phyloP scores from a whole-genome alignment of 306 rosid species.

The peach (Prunus persica) region Prunus_persica_NCBIv2 NC_034009.1:43657001-43657500 shows the following conservation, averaged over 20 bases:
- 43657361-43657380: not conserved
- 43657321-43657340: slow-evolving; percentile 40
- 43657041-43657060: slow-evolving; percentile 70
- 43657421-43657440: not conserved
- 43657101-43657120: slow-evolving; percentile 69
- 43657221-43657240: slow-evolving; percentile 70
- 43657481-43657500: slow-evolving; percentile 78
- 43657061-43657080: slow-evolving; percentile 62
- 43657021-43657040: slow-evolving; percentile 74
- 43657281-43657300: slow-evolving; percentile 82
- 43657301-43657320: slow-evolving; percentile 94
- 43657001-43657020: slow-evolving; percentile 89
- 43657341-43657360: not conserved
- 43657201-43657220: slow-evolving; percentile 95
- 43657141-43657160: slow-evolving; percentile 76
- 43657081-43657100: slow-evolving; percentile 50
- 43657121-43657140: slow-evolving; percentile 97
- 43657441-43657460: not conserved
- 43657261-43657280: slow-evolving; percentile 85
- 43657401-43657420: not conserved
- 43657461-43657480: slow-evolving; percentile 49
- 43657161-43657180: slow-evolving; percentile 86
- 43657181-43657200: slow-evolving; percentile 94
- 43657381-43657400: not conserved
- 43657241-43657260: slow-evolving; percentile 63